Percentiles rank a stretch among this genome's conserved stretches.
Conservation (phyloP, 2,329 filamentous ascomycete genomes). For the Lasiodiplodia theobromae region DNA sequence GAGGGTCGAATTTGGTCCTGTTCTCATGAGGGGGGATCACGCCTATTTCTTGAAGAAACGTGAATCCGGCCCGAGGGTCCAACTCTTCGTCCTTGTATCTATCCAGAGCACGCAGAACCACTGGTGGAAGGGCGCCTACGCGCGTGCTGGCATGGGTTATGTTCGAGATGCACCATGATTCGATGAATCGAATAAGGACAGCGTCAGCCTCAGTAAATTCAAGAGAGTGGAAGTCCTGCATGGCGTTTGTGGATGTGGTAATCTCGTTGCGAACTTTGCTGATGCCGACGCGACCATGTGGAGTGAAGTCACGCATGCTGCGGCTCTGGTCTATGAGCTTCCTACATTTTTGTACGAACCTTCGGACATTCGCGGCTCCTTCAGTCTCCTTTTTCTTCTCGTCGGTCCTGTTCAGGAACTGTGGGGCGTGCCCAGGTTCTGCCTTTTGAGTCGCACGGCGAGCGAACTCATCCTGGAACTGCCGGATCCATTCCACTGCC, state of each 20-base stretch:
- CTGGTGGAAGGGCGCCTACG: slow-evolving; percentile 67
- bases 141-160: slow-evolving; percentile 51
- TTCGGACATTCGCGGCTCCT: slow-evolving; percentile 42
- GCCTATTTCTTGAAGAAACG: slow-evolving; percentile 79
- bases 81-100: slow-evolving; percentile 65
- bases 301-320: slow-evolving; percentile 44
- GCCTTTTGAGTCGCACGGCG: neutral
- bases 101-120: slow-evolving; percentile 67
- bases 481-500: slow-evolving; percentile 62
- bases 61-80: slow-evolving; percentile 60
- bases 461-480: slow-evolving; percentile 59
- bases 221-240: slow-evolving; percentile 36
- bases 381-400: neutral
- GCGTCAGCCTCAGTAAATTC: slow-evolving; percentile 60
- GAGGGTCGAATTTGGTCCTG: slow-evolving; percentile 65
- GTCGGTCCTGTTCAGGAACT: neutral
- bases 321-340: slow-evolving; percentile 50
- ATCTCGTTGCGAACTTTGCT: slow-evolving; percentile 43
- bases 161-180: slow-evolving; percentile 62
- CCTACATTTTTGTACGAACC: slow-evolving; percentile 52
- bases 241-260: slow-evolving; percentile 32
- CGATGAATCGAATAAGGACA: slow-evolving; percentile 71
- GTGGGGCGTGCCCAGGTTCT: no score
- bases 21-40: slow-evolving; percentile 76
- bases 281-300: slow-evolving; percentile 46